phyloP scores from a whole-genome alignment of 768 basidiomycete genomes.

The Tylopilus balloui region DNA sequence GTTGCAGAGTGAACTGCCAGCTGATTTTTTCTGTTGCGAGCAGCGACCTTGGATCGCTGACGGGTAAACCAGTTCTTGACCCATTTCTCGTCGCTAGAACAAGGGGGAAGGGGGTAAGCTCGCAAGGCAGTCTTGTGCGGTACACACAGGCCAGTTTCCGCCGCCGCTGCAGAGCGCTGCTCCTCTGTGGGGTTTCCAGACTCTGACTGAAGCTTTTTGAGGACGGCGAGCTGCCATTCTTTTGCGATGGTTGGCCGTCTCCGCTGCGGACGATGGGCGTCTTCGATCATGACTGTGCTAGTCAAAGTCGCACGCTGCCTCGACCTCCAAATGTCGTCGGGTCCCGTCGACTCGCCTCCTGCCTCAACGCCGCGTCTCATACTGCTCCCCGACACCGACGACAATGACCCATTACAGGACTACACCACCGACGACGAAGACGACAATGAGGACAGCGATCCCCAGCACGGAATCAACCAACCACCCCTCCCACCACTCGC shows the following conservation, averaged over 20 bases:
- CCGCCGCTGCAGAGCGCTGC: conserved; percentile 19
- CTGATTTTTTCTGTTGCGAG: conserved; percentile 10
- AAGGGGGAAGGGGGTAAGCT: conserved; percentile 6
- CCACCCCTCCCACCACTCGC: conserved; percentile 44
- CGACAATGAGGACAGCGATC: conserved; percentile 33
- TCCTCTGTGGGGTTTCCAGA: conserved; percentile 21
- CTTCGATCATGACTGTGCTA: conserved; percentile 2
- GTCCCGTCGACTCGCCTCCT: conserved; percentile 5
- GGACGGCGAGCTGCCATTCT: conserved; percentile 29
- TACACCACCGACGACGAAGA: conserved; percentile 42
- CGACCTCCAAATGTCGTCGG: conserved; percentile 11
- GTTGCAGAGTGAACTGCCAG: neutral
- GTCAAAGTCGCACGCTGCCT: conserved; percentile 18
- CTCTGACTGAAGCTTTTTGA: conserved; percentile 23
- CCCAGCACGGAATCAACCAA: conserved; percentile 6
- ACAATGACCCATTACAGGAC: conserved; percentile 29
- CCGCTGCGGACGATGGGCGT: neutral
- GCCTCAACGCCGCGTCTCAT: conserved; percentile 53
- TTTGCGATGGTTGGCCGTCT: conserved; percentile 18
- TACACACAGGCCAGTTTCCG: conserved; percentile 32
- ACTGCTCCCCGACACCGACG: conserved; percentile 55
- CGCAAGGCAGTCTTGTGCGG: conserved; percentile 1
- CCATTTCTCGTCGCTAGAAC: conserved; percentile 28
- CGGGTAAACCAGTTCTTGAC: conserved; percentile 30
- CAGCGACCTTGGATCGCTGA: conserved; percentile 21